Base-by-base conservation (phyloP, 495 filamentous ascomycete genomes). In the Tuber magnatum region DNA sequence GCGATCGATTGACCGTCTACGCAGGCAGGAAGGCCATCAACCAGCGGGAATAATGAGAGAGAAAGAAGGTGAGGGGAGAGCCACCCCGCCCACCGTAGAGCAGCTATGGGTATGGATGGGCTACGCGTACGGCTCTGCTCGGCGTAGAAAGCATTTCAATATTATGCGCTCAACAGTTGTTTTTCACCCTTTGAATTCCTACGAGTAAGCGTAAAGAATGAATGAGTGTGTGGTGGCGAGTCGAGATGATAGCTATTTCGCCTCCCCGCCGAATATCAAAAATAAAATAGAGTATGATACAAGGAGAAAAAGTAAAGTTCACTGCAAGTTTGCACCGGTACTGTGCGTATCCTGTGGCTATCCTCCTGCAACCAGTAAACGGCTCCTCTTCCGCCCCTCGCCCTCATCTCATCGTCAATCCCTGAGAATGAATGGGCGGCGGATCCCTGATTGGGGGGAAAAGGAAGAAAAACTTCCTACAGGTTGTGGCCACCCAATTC, bases 231-330 rank as follows among this genome's bases (percentile, higher is more conserved):
- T 28, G 51, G 51, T 3, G 51, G n/a, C 16, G 51, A 61, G n/a
- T 61, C n/a, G n/a, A 61, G 51, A 61, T 14, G 51, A 61, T 61
- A 61, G 51, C n/a, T n/a, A 61, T 28, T 61, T 61, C 51, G n/a
- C 51, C 51, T 28, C 51, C 51, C 51, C 32, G 51, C 51, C 28
- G 51, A 32, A 28, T 61, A 61, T 61, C 51, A 61, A 61, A 61
- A 61, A 48, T 48, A 48, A 61, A 61, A 61, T 28, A 28, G n/a
- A 61, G 4, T 20, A 2, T 1, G 14, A 2, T 28, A n/a, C n/a
- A 61, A 61, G 51, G n/a, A n/a, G 10, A 61, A 61, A 61, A 61
- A 12, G 51, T 61, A 61, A 61, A 61, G 51, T 61, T 32, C 16
- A 61, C 51, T 32, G 51, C 51, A 61, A 32, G 51, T n/a, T n/a